Percentiles rank a stretch among this genome's conserved stretches.
These are phyloP conservation scores for Paratinospora sagittata DNA, from an alignment of 164 flowering plant genomes.

Conservation along the genomic window DNA sequence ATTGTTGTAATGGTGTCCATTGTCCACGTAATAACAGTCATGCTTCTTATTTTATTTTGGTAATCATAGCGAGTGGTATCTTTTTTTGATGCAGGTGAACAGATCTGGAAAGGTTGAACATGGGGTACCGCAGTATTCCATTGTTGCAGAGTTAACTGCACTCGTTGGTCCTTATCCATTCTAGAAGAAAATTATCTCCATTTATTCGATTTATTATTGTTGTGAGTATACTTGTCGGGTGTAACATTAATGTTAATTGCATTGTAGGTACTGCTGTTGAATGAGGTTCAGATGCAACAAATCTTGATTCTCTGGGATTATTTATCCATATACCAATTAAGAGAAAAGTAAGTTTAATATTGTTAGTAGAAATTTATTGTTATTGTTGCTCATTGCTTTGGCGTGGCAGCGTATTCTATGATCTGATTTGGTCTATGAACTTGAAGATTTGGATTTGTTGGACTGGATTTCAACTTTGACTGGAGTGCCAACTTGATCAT, in stretches of 20 bases:
- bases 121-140: slow-evolving; percentile 64
- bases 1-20: too few relatives aligned
- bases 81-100: slow-evolving; percentile 47
- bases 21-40: too few relatives aligned
- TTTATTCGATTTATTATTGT: neutral
- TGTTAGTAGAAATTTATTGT: slow-evolving; percentile 21
- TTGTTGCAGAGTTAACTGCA: slow-evolving; percentile 42
- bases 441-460: neutral
- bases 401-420: neutral
- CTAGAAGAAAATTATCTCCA: neutral
- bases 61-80: neutral
- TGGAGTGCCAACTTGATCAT: neutral
- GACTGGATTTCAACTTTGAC: neutral
- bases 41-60: too few relatives aligned
- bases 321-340: slow-evolving; percentile 40
- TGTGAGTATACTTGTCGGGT: neutral
- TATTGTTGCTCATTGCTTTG: neutral
- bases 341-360: slow-evolving; percentile 59
- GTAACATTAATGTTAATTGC: neutral
- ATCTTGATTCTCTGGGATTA: slow-evolving; percentile 60
- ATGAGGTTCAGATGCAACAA: slow-evolving; percentile 64
- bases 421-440: neutral
- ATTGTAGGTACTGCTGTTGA: slow-evolving; percentile 46
- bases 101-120: slow-evolving; percentile 61
- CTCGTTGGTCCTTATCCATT: slow-evolving; percentile 45